A percentile compares a stretch with the other conserved stretches of the same genome.
phyloP scores from a whole-genome alignment of 1,284 basidiomycete species.

The Afroboletus lepidellus region DNA sequence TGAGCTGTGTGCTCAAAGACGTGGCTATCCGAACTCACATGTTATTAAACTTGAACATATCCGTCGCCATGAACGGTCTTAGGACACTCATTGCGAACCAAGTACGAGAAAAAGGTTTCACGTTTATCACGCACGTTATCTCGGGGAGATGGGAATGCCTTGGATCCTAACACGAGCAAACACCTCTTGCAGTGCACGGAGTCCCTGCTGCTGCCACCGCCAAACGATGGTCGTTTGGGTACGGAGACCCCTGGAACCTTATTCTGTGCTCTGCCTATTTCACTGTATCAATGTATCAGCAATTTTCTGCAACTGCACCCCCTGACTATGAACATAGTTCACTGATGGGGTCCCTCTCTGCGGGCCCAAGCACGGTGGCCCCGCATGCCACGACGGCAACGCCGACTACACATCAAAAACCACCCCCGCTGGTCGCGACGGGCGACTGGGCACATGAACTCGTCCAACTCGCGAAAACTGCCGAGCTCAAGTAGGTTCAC shows the following conservation, averaged over 20 bases:
- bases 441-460: slow-evolving; percentile 83
- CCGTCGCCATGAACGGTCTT: slow-evolving; percentile 80
- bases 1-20: background rate
- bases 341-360: slow-evolving; percentile 33
- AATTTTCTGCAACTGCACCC: slow-evolving; percentile 36
- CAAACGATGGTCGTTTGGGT: background rate
- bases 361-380: slow-evolving; percentile 35
- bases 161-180: slow-evolving; percentile 34
- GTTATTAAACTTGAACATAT: slow-evolving; percentile 92
- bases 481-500: slow-evolving; percentile 67
- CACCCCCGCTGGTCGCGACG: slow-evolving; percentile 59
- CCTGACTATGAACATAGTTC: slow-evolving; percentile 36
- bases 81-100: slow-evolving; percentile 62
- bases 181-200: slow-evolving; percentile 27
- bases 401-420: slow-evolving; percentile 22
- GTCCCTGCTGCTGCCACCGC: slow-evolving; percentile 14
- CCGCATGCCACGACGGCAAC: slow-evolving; percentile 34
- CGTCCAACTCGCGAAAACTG: slow-evolving; percentile 77
- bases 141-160: background rate
- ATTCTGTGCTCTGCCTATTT: slow-evolving; percentile 24
- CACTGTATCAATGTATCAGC: slow-evolving; percentile 36
- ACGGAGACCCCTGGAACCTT: slow-evolving; percentile 33
- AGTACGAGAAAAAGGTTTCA: background rate
- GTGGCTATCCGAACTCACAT: slow-evolving; percentile 48
- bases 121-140: background rate